These are phyloP conservation scores for Neolentinus lepideus DNA, from an alignment of 1,284 basidiomycete genomes.

Conservation along the genomic window DNA sequence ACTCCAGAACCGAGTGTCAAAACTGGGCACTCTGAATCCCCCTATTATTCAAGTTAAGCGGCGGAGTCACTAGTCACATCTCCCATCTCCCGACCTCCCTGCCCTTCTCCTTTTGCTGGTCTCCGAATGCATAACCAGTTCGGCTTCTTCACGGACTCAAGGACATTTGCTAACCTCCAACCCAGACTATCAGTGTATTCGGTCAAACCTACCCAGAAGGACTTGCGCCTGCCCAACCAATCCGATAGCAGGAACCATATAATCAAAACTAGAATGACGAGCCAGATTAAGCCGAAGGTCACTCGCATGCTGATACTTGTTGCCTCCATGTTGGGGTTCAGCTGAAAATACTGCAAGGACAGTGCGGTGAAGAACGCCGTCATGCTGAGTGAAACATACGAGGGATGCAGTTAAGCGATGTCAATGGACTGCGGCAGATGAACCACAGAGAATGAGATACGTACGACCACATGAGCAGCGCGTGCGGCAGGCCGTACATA, in stretches of 20 bases:
- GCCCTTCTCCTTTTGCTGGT: too few species aligned
- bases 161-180: too few species aligned
- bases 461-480: constrained; percentile 21
- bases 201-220: too few species aligned
- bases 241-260: not conserved
- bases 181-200: too few species aligned
- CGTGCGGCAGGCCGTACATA: constrained; percentile 18
- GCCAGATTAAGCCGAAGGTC: not conserved
- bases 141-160: too few species aligned
- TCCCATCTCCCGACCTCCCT: too few species aligned
- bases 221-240: not conserved
- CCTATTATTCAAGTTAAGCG: too few species aligned
- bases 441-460: not conserved
- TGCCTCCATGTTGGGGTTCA: constrained; percentile 4
- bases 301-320: not conserved
- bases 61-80: too few species aligned
- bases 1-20: too few species aligned
- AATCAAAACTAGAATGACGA: constrained; percentile 3
- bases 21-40: too few species aligned
- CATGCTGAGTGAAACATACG: constrained; percentile 9
- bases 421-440: not conserved
- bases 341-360: constrained; percentile 7
- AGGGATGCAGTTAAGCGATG: too few species aligned
- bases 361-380: constrained; percentile 11
- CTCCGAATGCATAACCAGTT: too few species aligned